Base-by-base conservation (phyloP, 495 filamentous ascomycete genomes). In the Haplographium delicatum region DNA sequence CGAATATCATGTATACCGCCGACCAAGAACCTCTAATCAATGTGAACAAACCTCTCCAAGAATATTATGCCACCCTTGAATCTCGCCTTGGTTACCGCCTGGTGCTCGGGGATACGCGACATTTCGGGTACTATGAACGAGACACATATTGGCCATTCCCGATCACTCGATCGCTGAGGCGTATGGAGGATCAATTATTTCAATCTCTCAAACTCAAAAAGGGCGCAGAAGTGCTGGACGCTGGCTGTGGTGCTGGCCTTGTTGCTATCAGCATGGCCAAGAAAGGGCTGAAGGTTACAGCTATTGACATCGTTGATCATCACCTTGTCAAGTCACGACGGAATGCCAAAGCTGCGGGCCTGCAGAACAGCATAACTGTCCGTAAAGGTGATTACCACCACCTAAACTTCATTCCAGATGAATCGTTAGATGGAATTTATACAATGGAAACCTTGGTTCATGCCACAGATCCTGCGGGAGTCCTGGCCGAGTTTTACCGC, bases 381-480 rank as follows among this genome's bases (percentile, higher is more conserved):
- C 59, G 60, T 10, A 65, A 63, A 48, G 72, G 67, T 51, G 73
- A 81, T 59, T 82, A 80, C 58, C 76, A 80, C 55, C 63, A 80
- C 50, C 66, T 82, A 1, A 59, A 73, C 7, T 40, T 46, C 5
- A 63, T 75, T 27, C 48, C 53, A 5, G 42, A 53, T 27, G 56
- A 53, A 8, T 71, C 68, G 0, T 70, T 75, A 45, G 74, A 81
- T 50, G 78, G 78, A 15, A 56, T 74, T 42, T 82, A 81, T 54
- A 80, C 76, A 1, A 79, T 80, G 68, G 78, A 82, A 54, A 81
- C 77, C 0, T 68, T 81, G 22, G 75, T 80, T 4, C 76, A 82
- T 53, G 74, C 79, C 5, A 76, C 68, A 1, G 70, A 80, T 18
- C 71, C 71, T 5, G 55, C 67, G 45, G 66, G 63, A 9, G 76